These are phyloP conservation scores for Ophiosphaerella herpotricha DNA, from an alignment of 2,329 filamentous ascomycete species.

Conservation along the genomic window DNA sequence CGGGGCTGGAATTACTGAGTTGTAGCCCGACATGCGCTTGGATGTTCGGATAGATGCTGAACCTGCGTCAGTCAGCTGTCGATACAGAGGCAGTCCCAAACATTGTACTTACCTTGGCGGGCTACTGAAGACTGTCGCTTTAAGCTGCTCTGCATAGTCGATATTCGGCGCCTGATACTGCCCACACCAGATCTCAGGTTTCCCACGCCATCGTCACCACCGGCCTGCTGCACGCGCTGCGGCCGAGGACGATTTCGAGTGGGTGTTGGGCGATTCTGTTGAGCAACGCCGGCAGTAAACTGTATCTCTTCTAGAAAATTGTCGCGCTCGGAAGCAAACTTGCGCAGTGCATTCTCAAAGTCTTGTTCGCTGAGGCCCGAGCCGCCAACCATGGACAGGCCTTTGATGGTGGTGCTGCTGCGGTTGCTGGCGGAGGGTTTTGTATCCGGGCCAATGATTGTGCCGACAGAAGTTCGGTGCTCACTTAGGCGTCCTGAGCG, in stretches of 20 bases:
- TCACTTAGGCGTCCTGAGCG: constrained; percentile 52
- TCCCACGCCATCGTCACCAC: constrained; percentile 57
- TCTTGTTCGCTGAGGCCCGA: constrained; percentile 72
- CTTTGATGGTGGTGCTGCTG: constrained; percentile 67
- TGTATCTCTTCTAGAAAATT: constrained; percentile 90
- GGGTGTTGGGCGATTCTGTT: constrained; percentile 52
- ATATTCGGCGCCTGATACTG: constrained; percentile 89
- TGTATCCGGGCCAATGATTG: constrained; percentile 51
- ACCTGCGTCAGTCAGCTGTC: constrained; percentile 28
- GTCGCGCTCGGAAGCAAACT: constrained; percentile 95
- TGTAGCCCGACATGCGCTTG: constrained; percentile 92
- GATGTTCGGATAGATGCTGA: constrained; percentile 74
- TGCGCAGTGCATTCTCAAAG: constrained; percentile 89
- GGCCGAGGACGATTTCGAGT: constrained; percentile 76
- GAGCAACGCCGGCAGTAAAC: constrained; percentile 77
- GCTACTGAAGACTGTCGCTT: constrained; percentile 80
- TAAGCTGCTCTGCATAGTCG: constrained; percentile 88
- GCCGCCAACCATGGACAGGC: constrained; percentile 44
- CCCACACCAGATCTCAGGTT: constrained; percentile 69
- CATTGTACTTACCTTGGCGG: constrained; percentile 67
- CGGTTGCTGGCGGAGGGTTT: constrained; percentile 63
- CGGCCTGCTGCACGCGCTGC: constrained; percentile 68
- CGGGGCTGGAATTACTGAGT: constrained; percentile 92
- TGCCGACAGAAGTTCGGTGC: constrained; percentile 57
- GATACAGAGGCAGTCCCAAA: constrained; percentile 10